These are phyloP conservation scores for Sphaerulina musiva DNA, from an alignment of 2,329 filamentous ascomycete genomes.

Conservation along the genomic window DNA sequence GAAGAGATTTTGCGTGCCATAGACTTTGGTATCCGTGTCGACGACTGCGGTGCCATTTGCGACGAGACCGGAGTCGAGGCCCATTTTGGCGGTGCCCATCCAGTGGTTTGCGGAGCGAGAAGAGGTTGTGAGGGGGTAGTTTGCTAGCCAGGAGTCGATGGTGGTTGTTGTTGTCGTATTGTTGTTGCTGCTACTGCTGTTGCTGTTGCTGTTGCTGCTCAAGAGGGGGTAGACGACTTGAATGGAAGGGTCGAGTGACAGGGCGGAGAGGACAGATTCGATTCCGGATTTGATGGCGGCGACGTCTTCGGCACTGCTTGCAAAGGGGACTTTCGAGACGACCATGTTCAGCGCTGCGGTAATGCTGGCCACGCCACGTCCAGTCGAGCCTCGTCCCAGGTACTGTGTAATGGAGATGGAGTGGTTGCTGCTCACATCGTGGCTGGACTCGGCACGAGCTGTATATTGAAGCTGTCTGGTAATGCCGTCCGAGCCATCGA, in stretches of 20 bases:
- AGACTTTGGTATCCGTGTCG: slow-evolving; percentile 46
- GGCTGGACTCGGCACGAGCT: slow-evolving; percentile 55
- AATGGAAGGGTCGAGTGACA: slow-evolving; percentile 50
- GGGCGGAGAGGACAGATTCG: slow-evolving; percentile 52
- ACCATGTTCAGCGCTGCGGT: slow-evolving; percentile 52
- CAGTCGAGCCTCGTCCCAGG: slow-evolving; percentile 58
- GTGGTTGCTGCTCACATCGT: slow-evolving; percentile 37
- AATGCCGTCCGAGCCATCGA: slow-evolving; percentile 52
- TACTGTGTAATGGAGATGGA: slow-evolving; percentile 47
- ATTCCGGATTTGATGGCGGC: slow-evolving; percentile 59
- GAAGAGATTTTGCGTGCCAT: slow-evolving; percentile 61
- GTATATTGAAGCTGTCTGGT: slow-evolving; percentile 61
- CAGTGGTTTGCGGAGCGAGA: slow-evolving; percentile 43
- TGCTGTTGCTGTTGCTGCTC: slow-evolving; percentile 33
- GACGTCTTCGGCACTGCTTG: slow-evolving; percentile 52
- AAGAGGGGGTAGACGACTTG: slow-evolving; percentile 51
- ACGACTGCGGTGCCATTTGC: slow-evolving; percentile 43
- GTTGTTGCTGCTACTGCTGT: no score
- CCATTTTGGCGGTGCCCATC: slow-evolving; percentile 39
- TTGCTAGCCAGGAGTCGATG: slow-evolving; percentile 50
- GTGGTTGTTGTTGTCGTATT: slow-evolving; percentile 31
- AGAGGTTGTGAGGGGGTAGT: slow-evolving; percentile 37
- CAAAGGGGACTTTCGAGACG: slow-evolving; percentile 55
- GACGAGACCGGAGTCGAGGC: slow-evolving; percentile 39
- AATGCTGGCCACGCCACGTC: slow-evolving; percentile 57